Evolutionary conservation across 2,329 filamentous ascomycete genomes (phyloP).

Genomic region (Waltergamsia citrina): DNA sequence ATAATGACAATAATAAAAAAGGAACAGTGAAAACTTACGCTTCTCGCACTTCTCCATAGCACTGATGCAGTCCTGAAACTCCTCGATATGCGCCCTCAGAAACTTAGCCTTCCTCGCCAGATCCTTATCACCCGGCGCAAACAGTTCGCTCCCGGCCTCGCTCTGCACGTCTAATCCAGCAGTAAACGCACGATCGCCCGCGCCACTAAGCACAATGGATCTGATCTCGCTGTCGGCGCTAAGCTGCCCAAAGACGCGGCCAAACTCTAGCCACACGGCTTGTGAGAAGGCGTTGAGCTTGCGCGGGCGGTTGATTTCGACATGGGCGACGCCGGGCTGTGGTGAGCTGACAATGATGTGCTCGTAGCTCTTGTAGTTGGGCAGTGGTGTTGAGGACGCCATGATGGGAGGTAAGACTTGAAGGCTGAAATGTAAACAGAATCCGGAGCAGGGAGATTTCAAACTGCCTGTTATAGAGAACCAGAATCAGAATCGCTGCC

Average conservation of each 20-base stretch:
- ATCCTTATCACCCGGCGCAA: conserved; percentile 40
- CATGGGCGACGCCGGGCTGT: conserved; percentile 66
- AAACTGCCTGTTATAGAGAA: too few species aligned
- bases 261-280: conserved; percentile 79
- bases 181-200: conserved; percentile 77
- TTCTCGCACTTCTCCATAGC: conserved; percentile 83
- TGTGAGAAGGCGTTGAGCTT: conserved; percentile 87
- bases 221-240: conserved; percentile 65
- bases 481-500: too few species aligned
- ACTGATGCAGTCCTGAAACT: conserved; percentile 73
- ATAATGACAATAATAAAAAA: background rate
- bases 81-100: conserved; percentile 59
- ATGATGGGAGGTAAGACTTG: too few species aligned
- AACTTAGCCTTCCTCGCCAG: conserved; percentile 51
- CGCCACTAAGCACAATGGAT: conserved; percentile 68
- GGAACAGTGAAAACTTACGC: conserved; percentile 42
- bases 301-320: conserved; percentile 79
- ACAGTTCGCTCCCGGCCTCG: conserved; percentile 44
- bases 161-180: conserved; percentile 76
- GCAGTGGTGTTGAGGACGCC: conserved; percentile 14
- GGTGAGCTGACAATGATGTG: conserved; percentile 71
- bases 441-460: too few species aligned
- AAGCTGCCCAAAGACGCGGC: conserved; percentile 60
- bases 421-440: background rate
- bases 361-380: conserved; percentile 40